These are phyloP conservation scores for Ocimum tenuiflorum DNA, from an alignment of 257 asterid species.

Conservation along the genomic window DNA sequence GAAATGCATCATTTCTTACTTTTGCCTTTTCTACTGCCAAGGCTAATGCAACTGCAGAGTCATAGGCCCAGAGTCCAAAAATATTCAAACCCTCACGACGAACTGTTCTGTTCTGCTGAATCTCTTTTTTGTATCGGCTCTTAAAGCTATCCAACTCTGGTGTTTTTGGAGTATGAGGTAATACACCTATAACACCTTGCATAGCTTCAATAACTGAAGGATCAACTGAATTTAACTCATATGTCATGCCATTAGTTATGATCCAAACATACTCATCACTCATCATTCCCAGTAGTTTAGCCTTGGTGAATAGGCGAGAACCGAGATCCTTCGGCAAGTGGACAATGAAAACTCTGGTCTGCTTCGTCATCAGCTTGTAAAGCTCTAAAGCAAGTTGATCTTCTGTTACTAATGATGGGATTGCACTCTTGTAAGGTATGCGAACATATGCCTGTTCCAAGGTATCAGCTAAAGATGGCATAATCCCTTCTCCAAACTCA, in stretches of 20 bases:
- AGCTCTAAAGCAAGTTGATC: slow-evolving; percentile 37
- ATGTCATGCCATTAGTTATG: slow-evolving; percentile 35
- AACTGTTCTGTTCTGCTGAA: slow-evolving; percentile 4
- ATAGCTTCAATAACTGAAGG: slow-evolving; percentile 30
- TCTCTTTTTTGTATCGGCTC: slow-evolving; percentile 25
- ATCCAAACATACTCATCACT: slow-evolving; percentile 44
- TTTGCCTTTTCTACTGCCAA: slow-evolving; percentile 37
- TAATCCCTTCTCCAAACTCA: slow-evolving; percentile 45
- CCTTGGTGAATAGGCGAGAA: slow-evolving; percentile 27
- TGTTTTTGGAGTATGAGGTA: slow-evolving; percentile 28
- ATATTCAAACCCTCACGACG: slow-evolving; percentile 14
- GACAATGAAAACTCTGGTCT: slow-evolving; percentile 44
- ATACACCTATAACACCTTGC: slow-evolving; percentile 53
- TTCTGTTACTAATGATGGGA: slow-evolving; percentile 32
- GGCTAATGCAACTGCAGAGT: slow-evolving; percentile 51
- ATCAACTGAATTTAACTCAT: slow-evolving; percentile 21
- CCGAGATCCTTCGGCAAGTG: slow-evolving; percentile 35
- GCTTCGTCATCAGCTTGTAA: slow-evolving; percentile 42
- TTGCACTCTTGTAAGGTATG: slow-evolving; percentile 38
- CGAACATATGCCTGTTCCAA: slow-evolving; percentile 26
- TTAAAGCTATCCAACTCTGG: slow-evolving; percentile 24
- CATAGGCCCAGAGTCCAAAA: slow-evolving; percentile 38
- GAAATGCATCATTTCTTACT: slow-evolving; percentile 2
- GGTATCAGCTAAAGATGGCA: slow-evolving; percentile 39
- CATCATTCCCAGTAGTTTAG: slow-evolving; percentile 41